Percentiles rank a stretch among this genome's conserved stretches.
phyloP scores from a whole-genome alignment of 305 asterid genomes.

The Petunia hybrid region DNA sequence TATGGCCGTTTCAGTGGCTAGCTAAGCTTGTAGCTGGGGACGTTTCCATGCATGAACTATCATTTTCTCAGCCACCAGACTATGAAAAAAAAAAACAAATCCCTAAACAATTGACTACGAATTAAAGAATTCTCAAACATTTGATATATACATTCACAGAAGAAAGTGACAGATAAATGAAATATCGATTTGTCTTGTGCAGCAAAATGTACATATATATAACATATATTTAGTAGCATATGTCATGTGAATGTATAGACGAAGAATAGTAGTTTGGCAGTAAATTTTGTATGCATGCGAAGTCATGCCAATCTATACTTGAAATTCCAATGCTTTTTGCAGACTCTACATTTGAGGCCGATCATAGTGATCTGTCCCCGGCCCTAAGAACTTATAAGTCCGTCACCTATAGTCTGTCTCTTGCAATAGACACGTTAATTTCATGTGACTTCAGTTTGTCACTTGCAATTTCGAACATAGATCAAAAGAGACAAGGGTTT shows the following conservation, averaged over 20 bases:
- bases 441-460: not conserved
- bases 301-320: conserved; percentile 46
- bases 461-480: not conserved
- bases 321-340: conserved; percentile 15
- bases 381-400: not conserved
- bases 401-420: conserved; percentile 18
- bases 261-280: conserved; percentile 31
- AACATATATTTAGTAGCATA: too few relatives aligned
- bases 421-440: not conserved
- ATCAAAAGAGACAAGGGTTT: too few relatives aligned
- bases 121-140: not conserved
- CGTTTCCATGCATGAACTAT: conserved; percentile 32
- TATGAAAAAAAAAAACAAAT: not conserved
- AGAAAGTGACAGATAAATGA: not conserved
- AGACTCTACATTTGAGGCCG: conserved; percentile 9
- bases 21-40: conserved; percentile 32
- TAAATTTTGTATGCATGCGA: conserved; percentile 69
- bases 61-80: conserved; percentile 24
- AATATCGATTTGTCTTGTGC: conserved; percentile 54
- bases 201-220: not conserved
- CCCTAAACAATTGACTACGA: not conserved
- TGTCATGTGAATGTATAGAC: not conserved
- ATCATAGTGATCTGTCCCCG: not conserved
- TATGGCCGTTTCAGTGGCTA: conserved; percentile 5
- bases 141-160: not conserved